Conservation (phyloP, 164 flowering plant species). For the Vitis rupestris region DNA sequence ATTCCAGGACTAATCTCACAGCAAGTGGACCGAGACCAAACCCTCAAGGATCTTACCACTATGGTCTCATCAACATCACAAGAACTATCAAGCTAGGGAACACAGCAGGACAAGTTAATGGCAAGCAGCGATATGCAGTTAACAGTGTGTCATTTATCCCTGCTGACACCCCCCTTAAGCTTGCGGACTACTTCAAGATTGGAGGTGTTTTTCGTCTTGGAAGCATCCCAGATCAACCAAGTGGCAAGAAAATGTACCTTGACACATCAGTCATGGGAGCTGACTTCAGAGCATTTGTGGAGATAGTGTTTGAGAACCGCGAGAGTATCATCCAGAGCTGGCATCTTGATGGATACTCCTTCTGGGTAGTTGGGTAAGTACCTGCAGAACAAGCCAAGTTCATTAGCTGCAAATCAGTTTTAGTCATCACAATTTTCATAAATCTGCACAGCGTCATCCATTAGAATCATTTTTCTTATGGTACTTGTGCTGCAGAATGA, state of each 20-base stretch:
- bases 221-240: conserved; percentile 60
- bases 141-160: conserved; percentile 77
- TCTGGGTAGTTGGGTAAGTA: conserved; percentile 83
- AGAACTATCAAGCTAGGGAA: conserved; percentile 58
- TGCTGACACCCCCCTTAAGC: conserved; percentile 79
- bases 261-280: conserved; percentile 81
- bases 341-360: conserved; percentile 79
- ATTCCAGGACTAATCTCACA: conserved; percentile 65
- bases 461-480: too few species aligned
- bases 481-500: conserved; percentile 58
- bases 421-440: too few species aligned
- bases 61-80: conserved; percentile 52
- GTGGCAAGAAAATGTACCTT: conserved; percentile 25
- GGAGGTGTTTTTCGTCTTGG: conserved; percentile 69
- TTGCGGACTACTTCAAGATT: conserved; percentile 79
- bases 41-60: conserved; percentile 95
- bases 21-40: conserved; percentile 93
- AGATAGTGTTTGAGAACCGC: conserved; percentile 74
- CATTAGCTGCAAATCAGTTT: too few species aligned
- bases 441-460: too few species aligned
- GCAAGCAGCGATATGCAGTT: conserved; percentile 72
- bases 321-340: conserved; percentile 67
- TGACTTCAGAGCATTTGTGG: conserved; percentile 60
- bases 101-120: conserved; percentile 45
- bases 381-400: not conserved